Conservation (phyloP, 2,329 filamentous ascomycete species). For the Verticillium tricorpus region DNA sequence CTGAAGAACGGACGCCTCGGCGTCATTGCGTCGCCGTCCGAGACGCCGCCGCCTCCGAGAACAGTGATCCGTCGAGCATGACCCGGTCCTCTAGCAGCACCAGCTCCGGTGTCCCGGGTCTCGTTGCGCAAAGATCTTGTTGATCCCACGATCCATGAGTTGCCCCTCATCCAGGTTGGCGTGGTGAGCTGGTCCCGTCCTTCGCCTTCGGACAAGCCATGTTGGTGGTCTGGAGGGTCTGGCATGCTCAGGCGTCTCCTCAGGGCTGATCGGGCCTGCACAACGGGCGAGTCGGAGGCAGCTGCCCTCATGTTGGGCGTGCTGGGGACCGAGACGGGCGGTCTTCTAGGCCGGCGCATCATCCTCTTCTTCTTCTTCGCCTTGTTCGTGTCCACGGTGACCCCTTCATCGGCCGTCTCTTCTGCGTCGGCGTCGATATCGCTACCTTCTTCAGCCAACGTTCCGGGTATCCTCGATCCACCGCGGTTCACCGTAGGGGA, state of each 20-base stretch:
- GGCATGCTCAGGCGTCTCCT: conserved; percentile 63
- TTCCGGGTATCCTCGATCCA: conserved; percentile 47
- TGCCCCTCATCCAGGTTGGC: conserved; percentile 54
- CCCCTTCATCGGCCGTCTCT: conserved; percentile 77
- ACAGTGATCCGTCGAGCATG: conserved; percentile 64
- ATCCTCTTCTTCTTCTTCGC: conserved; percentile 60
- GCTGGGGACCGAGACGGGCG: conserved; percentile 60
- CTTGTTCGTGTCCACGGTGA: conserved; percentile 38
- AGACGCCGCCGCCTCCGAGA: conserved; percentile 59
- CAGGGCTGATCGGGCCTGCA: conserved; percentile 48
- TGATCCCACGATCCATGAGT: conserved; percentile 50
- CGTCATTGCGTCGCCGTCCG: conserved; percentile 57
- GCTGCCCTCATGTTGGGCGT: conserved; percentile 50
- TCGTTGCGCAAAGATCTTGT: conserved; percentile 45
- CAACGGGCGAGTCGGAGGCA: conserved; percentile 35
- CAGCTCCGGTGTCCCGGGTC: conserved; percentile 46
- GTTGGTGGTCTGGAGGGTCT: conserved; percentile 52
- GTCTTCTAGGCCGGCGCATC: conserved; percentile 48
- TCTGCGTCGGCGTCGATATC: conserved; percentile 78
- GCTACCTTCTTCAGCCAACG: conserved; percentile 55
- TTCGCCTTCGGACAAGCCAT: conserved; percentile 71
- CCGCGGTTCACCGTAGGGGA: conserved; percentile 43
- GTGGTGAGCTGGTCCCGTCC: conserved; percentile 59
- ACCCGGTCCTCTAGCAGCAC: conserved; percentile 52
- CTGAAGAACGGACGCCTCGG: conserved; percentile 54